Base-by-base conservation (phyloP, 2,329 filamentous ascomycete species). In the Thelonectria olida region DNA sequence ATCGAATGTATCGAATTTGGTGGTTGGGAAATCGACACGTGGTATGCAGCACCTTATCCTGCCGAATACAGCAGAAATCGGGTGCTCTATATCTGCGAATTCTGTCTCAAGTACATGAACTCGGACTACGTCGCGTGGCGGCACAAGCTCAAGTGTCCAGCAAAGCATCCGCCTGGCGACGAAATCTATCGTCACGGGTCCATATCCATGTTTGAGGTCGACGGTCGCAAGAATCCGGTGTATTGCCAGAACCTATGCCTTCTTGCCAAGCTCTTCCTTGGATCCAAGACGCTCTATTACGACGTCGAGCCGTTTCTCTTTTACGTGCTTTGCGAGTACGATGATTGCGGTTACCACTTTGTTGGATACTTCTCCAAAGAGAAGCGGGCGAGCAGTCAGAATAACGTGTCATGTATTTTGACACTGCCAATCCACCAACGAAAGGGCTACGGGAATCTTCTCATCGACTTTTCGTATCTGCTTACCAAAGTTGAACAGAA, bases 341-440 rank as follows among this genome's bases (percentile, higher is more conserved):
- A 97, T 72, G 91, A 96, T 57, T 87, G 90, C 17, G 95, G 95
- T 17, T 97, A 96, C 74, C 96, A 97, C 75, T 96, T 99, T 68
- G 95, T 98, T 23, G 96, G 96, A n/a, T 99, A 99, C 75, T 99
- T 99, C 72, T 98, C 96, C 51, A 99, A 99, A 76, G 96, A 99
- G 79, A 99, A 99, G 79, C 86, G 96, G 42, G 91, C 93, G 2
- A 95, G 92, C 76, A 97, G 93, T 63, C 90, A 94, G 70, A 98
- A 99, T 77, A 99, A 99, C 67, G 96, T 99, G 48, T 97, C 93
- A 8, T 99, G 96, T 77, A 99, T 99, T 69, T 81, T 99, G 48
- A 97, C 97, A 4, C 82, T 99, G 38, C 96, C 96, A 0, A 97
- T 98, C 55, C 96, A 98, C 74, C 95, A 97, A 80, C 90, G 96